These are phyloP conservation scores for Lactarius sp. DNA, from an alignment of 768 basidiomycete genomes.

Conservation along the genomic window DNA sequence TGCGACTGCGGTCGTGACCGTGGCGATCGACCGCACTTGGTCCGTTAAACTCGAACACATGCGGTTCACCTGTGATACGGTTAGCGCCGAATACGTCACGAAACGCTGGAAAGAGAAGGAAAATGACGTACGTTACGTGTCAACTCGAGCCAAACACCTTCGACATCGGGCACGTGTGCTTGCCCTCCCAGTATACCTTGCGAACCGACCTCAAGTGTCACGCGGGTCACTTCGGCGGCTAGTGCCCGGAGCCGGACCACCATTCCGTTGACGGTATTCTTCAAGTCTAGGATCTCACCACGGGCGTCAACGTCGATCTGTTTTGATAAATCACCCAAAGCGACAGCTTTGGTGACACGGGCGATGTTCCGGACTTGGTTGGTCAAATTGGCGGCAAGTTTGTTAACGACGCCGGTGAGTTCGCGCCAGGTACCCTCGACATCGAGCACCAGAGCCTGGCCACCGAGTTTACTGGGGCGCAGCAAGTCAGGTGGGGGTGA, in stretches of 20 bases:
- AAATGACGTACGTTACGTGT: constrained; percentile 54
- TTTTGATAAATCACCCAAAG: constrained; percentile 79
- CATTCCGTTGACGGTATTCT: constrained; percentile 50
- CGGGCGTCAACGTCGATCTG: constrained; percentile 85
- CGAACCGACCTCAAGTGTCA: constrained; percentile 76
- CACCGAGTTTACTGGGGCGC: constrained; percentile 57
- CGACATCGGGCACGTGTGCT: constrained; percentile 78
- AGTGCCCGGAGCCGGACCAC: constrained; percentile 49
- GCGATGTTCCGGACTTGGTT: constrained; percentile 49
- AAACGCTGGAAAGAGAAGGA: constrained; percentile 1
- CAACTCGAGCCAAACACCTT: constrained; percentile 79
- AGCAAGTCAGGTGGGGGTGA: constrained; percentile 12
- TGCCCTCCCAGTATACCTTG: constrained; percentile 86
- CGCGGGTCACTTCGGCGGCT: constrained; percentile 75
- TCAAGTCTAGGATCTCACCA: constrained; percentile 83
- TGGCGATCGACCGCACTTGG: constrained; percentile 72
- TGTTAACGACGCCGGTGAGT: constrained; percentile 74
- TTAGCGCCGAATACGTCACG: not conserved
- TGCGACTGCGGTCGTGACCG: constrained; percentile 83
- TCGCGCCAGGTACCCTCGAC: constrained; percentile 86
- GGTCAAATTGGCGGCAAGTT: constrained; percentile 68
- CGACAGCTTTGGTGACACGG: constrained; percentile 63
- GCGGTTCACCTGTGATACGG: constrained; percentile 50
- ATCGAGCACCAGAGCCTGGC: constrained; percentile 78
- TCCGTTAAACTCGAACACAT: constrained; percentile 76